Evolutionary conservation across 345 rosid species (phyloP), one percentile per base, ranked within the genome.

Genomic region (Gossypium bickii): DNA sequence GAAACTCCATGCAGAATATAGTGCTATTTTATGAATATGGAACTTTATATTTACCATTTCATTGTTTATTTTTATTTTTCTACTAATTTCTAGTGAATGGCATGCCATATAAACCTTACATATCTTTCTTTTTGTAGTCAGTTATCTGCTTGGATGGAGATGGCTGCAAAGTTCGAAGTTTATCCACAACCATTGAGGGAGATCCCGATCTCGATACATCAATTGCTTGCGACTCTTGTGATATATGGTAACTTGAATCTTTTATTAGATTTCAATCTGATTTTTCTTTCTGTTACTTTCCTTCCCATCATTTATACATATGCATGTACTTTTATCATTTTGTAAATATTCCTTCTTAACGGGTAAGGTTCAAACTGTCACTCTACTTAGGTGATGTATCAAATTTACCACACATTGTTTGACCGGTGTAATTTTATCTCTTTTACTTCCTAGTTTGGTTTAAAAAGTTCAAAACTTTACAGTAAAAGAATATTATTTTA

Each of bases 161-260:
- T 86, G 96, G 86, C 70, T 95, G 98, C 89, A 93, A 86, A 86
- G 83, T 95, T 74, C 89, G 94, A 74, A 81, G 83, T 79, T 87
- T 82, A 74, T 80, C 87, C 22, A 67, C 75, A 55, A 74, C 57
- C 77, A 68, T 87, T 76, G 92, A 85, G 63, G 96, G 82, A 71
- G 92, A 84, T 79, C 84, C 90, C 27, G 77, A 70, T 86, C 88
- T 90, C 18, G 98, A 95, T 83, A 95, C 99, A 71, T 95, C 99
- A 76, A 95, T 93, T 85, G 99, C 99, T 65, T 95, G 99, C 70
- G 99, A 95, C 85, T 91, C 97, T 48, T 95, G 99, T 84, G 99
- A 95, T 72, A 76, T 81, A 75, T 95, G 99, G 99, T 95, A 90
- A 55, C 16, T 62, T 53, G 73, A 48, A 70, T 65, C 56, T 71